Percentiles rank a stretch among this genome's conserved stretches.
phyloP scores from a whole-genome alignment of 2,329 filamentous ascomycete species.

The Pseudopyrenochaeta lycopersici region DNA sequence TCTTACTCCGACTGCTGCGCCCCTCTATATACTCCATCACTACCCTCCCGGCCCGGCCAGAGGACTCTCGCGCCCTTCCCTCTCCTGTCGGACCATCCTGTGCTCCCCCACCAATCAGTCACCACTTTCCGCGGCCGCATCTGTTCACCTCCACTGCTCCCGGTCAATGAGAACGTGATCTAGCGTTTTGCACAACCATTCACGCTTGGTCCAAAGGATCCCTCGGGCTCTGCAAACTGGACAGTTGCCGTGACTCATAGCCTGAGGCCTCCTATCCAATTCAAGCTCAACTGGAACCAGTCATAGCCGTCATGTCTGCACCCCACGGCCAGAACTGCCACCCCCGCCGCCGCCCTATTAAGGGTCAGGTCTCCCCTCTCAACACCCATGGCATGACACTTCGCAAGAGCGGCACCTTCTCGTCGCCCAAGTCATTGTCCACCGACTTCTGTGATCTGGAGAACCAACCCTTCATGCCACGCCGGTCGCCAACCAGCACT shows the following conservation, averaged over 20 bases:
- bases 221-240: constrained; percentile 33
- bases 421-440: constrained; percentile 50
- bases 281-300: constrained; percentile 37
- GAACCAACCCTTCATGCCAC: constrained; percentile 54
- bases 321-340: constrained; percentile 52
- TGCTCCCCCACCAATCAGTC: background rate
- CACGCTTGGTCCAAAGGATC: constrained; percentile 35
- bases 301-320: constrained; percentile 50
- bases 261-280: constrained; percentile 39
- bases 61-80: constrained; percentile 42
- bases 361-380: constrained; percentile 44
- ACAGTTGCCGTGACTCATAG: constrained; percentile 46
- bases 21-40: constrained; percentile 42
- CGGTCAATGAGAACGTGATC: constrained; percentile 39
- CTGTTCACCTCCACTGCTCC: constrained; percentile 7
- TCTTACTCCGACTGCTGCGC: constrained; percentile 43
- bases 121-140: background rate
- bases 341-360: constrained; percentile 58
- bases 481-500: constrained; percentile 59
- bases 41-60: constrained; percentile 28
- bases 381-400: constrained; percentile 55
- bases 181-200: constrained; percentile 26
- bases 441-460: constrained; percentile 51
- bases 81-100: constrained; percentile 16
- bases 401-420: constrained; percentile 60